A percentile compares a stretch with the other conserved stretches of the same genome.
phyloP scores from a whole-genome alignment of 495 filamentous ascomycete species.

The Xylaria grammica region DNA sequence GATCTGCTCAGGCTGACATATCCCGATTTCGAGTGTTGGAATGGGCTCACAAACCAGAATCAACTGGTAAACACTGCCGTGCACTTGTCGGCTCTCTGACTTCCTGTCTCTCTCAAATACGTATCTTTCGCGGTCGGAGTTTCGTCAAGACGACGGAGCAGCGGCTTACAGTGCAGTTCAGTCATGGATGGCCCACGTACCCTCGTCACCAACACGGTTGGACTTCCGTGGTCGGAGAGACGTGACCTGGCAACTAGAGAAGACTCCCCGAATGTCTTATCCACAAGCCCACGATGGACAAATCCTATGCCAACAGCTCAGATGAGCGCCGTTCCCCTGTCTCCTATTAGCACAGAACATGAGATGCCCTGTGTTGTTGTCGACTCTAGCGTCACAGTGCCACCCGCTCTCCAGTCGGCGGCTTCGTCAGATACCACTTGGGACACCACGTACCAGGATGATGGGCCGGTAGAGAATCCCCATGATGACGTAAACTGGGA shows the following conservation, averaged over 20 bases:
- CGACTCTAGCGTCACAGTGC: constrained; percentile 39
- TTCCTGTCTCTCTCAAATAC: constrained; percentile 48
- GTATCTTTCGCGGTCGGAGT: background rate
- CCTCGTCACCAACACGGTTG: constrained; percentile 47
- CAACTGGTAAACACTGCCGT: constrained; percentile 21
- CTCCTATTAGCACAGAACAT: constrained; percentile 55
- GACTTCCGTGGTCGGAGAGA: constrained; percentile 49
- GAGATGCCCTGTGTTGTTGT: constrained; percentile 40
- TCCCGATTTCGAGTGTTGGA: constrained; percentile 24
- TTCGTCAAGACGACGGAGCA: constrained; percentile 6
- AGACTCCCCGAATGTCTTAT: constrained; percentile 40
- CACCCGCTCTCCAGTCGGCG: constrained; percentile 40
- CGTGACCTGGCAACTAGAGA: constrained; percentile 52
- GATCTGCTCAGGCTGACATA: constrained; percentile 20
- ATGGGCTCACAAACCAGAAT: constrained; percentile 22
- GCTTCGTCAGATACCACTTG: constrained; percentile 43
- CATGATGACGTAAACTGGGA: constrained; percentile 46
- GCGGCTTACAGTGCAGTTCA: constrained; percentile 26
- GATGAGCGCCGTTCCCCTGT: constrained; percentile 52
- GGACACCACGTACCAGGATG: constrained; percentile 39
- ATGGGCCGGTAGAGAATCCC: constrained; percentile 26
- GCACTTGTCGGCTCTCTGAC: constrained; percentile 17
- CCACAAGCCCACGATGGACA: constrained; percentile 45
- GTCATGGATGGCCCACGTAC: constrained; percentile 50
- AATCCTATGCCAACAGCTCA: constrained; percentile 39